phyloP scores from a whole-genome alignment of 169 alveolate genomes.

The Plasmodium ovale region DNA sequence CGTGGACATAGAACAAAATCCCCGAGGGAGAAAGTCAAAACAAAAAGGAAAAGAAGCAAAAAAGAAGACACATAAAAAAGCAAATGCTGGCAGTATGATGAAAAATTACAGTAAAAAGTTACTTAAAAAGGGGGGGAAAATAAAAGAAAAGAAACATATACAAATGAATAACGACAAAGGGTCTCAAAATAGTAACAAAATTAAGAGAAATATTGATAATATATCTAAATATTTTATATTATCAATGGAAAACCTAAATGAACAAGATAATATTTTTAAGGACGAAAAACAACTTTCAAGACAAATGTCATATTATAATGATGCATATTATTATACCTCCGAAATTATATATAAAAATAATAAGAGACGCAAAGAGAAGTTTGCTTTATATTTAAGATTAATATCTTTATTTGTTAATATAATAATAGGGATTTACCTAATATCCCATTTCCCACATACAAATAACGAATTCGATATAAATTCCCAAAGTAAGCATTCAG shows the following conservation, averaged over 20 bases:
- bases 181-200: background rate
- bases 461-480: conserved; percentile 13
- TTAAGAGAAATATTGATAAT: conserved; percentile 17
- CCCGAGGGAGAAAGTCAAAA: background rate
- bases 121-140: conserved; percentile 8
- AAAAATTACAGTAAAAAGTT: background rate
- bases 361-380: conserved; percentile 43
- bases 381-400: conserved; percentile 60
- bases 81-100: background rate
- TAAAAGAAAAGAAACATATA: conserved; percentile 1
- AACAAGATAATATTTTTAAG: conserved; percentile 52
- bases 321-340: conserved; percentile 65
- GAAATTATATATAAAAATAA: conserved; percentile 69
- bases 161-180: background rate
- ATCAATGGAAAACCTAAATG: conserved; percentile 58
- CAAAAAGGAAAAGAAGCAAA: background rate
- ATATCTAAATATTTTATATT: conserved; percentile 44
- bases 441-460: conserved; percentile 58
- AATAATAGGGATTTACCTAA: conserved; percentile 56
- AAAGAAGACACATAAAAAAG: background rate
- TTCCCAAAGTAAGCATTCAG: conserved; percentile 8
- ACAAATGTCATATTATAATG: conserved; percentile 70
- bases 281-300: conserved; percentile 66
- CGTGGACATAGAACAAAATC: background rate
- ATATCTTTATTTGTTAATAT: conserved; percentile 62